Evolutionary conservation across 2,329 filamentous ascomycete species (phyloP).

Genomic region (Aspergillus novoparasiticus): DNA sequence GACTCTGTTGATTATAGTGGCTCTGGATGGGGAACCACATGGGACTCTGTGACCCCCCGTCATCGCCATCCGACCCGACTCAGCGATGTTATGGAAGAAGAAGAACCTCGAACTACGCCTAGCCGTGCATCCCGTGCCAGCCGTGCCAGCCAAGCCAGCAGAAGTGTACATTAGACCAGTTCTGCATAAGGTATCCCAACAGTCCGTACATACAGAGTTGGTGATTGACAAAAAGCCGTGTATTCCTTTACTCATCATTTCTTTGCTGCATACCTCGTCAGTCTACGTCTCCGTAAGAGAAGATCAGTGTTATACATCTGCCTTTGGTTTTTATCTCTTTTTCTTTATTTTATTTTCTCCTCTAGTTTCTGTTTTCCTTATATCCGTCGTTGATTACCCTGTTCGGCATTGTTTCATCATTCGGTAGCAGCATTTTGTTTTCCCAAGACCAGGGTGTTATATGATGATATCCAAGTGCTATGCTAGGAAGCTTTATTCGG

Average conservation of each 20-base stretch:
- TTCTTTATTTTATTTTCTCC: not conserved
- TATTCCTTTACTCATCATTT: conserved; percentile 10
- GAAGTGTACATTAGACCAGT: conserved; percentile 33
- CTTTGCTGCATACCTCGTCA: not conserved
- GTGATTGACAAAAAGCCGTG: conserved; percentile 6
- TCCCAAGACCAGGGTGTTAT: conserved; percentile 2
- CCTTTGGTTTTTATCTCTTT: conserved; percentile 4
- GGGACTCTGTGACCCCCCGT: conserved; percentile 71
- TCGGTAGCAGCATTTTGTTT: conserved; percentile 10
- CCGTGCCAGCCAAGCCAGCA: conserved; percentile 47
- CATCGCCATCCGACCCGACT: conserved; percentile 87
- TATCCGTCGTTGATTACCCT: conserved; percentile 6
- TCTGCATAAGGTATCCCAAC: conserved; percentile 7
- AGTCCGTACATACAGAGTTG: conserved; percentile 19
- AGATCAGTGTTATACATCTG: not conserved
- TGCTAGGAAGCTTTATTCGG: conserved; percentile 3
- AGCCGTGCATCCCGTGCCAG: conserved; percentile 64
- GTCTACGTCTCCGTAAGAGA: not conserved
- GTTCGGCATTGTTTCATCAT: not conserved
- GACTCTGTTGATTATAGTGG: conserved; percentile 65
- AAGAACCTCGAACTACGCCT: conserved; percentile 71
- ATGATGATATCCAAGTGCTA: conserved; percentile 2
- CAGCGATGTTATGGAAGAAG: conserved; percentile 86
- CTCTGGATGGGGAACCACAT: conserved; percentile 68
- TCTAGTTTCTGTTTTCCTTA: not conserved